These are phyloP conservation scores for Cyamopsis tetragonoloba DNA, from an alignment of 306 rosid species.

Conservation along the genomic window DNA sequence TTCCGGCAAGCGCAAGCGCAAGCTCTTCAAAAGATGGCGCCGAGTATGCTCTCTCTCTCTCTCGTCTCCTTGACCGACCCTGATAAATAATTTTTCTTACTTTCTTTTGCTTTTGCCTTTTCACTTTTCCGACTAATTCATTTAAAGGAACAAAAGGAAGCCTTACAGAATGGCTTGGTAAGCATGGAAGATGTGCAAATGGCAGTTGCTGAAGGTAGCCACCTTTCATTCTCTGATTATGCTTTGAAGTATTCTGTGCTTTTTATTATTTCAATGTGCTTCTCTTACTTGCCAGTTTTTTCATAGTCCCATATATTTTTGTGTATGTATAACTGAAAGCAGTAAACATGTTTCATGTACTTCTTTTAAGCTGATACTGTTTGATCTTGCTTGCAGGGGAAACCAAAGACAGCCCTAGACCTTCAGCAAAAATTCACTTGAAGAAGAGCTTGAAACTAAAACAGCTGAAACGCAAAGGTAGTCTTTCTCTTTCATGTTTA, in stretches of 20 bases:
- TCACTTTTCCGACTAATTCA: constrained; percentile 13
- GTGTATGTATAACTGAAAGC: not conserved
- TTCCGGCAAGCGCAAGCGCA: constrained; percentile 93
- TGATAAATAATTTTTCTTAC: not conserved
- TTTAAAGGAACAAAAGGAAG: constrained; percentile 80
- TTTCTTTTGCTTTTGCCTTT: not conserved
- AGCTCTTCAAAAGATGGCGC: constrained; percentile 78
- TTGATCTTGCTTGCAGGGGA: constrained; percentile 31
- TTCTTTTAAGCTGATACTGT: not conserved
- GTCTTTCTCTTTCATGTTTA: not conserved
- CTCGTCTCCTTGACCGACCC: not conserved
- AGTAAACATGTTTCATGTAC: not conserved
- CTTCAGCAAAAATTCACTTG: constrained; percentile 39
- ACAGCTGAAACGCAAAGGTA: constrained; percentile 55
- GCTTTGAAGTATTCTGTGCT: too few species aligned
- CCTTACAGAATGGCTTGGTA: constrained; percentile 53
- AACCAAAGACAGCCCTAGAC: constrained; percentile 17
- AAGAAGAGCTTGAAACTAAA: constrained; percentile 59
- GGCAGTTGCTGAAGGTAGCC: constrained; percentile 73
- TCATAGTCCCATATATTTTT: not conserved
- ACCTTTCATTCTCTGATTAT: not conserved
- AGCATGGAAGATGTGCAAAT: constrained; percentile 85
- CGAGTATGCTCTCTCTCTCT: constrained; percentile 41
- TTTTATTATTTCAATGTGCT: not conserved
- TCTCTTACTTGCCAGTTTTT: not conserved